Conservation (phyloP, 75 land plant genomes). For the Adiantum capillusveneris region DNA sequence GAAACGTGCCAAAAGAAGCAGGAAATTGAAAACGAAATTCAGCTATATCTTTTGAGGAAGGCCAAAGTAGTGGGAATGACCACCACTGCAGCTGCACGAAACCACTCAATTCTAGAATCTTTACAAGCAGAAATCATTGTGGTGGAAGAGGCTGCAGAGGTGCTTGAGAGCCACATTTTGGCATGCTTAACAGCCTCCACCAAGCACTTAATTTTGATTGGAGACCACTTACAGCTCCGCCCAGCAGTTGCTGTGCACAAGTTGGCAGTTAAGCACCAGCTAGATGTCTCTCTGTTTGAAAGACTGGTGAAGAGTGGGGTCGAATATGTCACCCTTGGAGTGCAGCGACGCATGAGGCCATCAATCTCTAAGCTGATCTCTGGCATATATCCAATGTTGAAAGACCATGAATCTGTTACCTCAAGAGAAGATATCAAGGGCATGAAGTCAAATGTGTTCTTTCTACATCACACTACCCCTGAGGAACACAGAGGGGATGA, state of each 20-base stretch:
- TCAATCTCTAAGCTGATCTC: conserved; percentile 10
- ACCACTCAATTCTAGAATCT: conserved; percentile 12
- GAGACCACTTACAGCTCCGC: conserved; percentile 39
- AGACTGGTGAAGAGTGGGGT: conserved; percentile 17
- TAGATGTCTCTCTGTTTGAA: conserved; percentile 31
- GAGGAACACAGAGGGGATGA: conserved; percentile 10
- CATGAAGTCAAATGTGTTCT: conserved; percentile 11
- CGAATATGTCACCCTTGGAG: conserved; percentile 12
- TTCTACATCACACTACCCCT: conserved; percentile 9
- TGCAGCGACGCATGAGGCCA: conserved; percentile 25
- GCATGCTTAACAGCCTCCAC: conserved; percentile 26
- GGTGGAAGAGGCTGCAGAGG: conserved; percentile 44
- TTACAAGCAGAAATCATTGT: conserved; percentile 21
- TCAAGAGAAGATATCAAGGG: conserved; percentile 12
- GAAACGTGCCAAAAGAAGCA: conserved; percentile 5
- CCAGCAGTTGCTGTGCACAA: conserved; percentile 18
- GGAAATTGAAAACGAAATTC: conserved; percentile 11
- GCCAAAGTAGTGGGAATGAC: conserved; percentile 31
- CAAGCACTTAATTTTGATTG: conserved; percentile 33
- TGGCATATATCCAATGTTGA: conserved; percentile 17
- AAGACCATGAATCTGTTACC: conserved; percentile 12
- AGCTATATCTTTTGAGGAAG: conserved; percentile 11
- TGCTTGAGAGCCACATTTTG: conserved; percentile 33
- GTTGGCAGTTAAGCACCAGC: conserved; percentile 12
- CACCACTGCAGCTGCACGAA: conserved; percentile 26